Conservation (phyloP, 257 asterid species). For the Solanum etuberosum region DNA sequence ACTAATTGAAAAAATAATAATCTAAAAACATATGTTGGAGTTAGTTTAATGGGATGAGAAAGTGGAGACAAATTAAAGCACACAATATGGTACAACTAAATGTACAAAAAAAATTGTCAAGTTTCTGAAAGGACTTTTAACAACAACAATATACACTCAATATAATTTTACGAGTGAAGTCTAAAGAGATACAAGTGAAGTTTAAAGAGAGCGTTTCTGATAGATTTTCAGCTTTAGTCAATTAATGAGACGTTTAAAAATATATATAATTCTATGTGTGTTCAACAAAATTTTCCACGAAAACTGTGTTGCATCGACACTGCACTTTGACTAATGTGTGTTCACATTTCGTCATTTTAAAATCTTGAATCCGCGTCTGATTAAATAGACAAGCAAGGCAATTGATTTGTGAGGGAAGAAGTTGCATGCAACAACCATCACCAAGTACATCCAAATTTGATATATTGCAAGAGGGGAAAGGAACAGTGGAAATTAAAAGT, state of each 20-base stretch:
- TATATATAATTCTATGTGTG: background rate
- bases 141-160: background rate
- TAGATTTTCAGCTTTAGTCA: accelerated
- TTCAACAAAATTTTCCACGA: accelerated
- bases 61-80: background rate
- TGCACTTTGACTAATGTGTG: too few species aligned
- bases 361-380: too few species aligned
- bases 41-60: background rate
- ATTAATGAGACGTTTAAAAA: too few species aligned
- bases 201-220: too few species aligned
- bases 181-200: too few species aligned
- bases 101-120: background rate
- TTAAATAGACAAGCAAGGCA: background rate
- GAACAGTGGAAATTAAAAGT: background rate
- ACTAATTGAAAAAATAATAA: background rate
- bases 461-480: background rate
- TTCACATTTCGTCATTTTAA: too few species aligned
- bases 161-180: too few species aligned
- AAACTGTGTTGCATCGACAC: too few species aligned
- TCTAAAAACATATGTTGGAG: background rate
- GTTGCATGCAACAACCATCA: background rate
- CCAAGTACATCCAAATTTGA: background rate
- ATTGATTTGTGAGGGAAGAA: background rate
- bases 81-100: background rate
- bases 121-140: background rate